Evolutionary conservation across 1,139 yeast species (phyloP), one percentile per base, ranked within the genome.

Genomic region (Pichia sp.): DNA sequence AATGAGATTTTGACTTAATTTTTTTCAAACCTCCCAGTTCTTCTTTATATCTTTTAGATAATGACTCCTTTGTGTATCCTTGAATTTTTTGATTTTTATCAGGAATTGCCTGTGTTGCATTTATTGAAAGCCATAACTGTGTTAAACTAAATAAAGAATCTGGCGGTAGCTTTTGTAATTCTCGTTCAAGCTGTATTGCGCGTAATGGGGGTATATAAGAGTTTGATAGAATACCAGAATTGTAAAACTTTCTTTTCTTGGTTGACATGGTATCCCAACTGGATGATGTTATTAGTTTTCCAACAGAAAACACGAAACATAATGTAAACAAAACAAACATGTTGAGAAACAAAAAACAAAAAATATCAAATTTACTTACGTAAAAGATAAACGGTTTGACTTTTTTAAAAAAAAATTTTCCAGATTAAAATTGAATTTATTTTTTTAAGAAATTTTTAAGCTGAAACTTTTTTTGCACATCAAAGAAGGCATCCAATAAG

Each of bases 151-250:
- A 62, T n/a, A 68, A 57, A 0, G 71, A 65, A 27, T 61, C 64
- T 1, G 62, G 50, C n/a, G 60, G 57, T 13, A 68, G 54, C 42
- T 58, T 61, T 5, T 56, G 46, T 19, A 68, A 53, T 45, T 65
- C 64, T 39, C 60, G 59, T 6, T 64, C 56, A 1, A 61, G 53
- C n/a, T 51, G 49, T 22, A 45, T 43, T 7, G 67, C 60, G 2
- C 61, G 42, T 3, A 62, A 30, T 4, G 64, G 65, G 2, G 69
- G 69, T 1, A 65, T 57, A 47, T 67, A 67, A 2, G 61, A 57
- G 52, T 67, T 67, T 3, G 70, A 65, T 2, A 67, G 55, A 18
- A 67, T 63, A 5, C 70, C 70, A 13, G 67, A 55, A 31, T 58
- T 58, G 29, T 27, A 22, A 1, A 47, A 29, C 29, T 49, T 52